These are phyloP conservation scores for Eutypa lata DNA, from an alignment of 2,329 filamentous ascomycete species.

Conservation along the genomic window DNA sequence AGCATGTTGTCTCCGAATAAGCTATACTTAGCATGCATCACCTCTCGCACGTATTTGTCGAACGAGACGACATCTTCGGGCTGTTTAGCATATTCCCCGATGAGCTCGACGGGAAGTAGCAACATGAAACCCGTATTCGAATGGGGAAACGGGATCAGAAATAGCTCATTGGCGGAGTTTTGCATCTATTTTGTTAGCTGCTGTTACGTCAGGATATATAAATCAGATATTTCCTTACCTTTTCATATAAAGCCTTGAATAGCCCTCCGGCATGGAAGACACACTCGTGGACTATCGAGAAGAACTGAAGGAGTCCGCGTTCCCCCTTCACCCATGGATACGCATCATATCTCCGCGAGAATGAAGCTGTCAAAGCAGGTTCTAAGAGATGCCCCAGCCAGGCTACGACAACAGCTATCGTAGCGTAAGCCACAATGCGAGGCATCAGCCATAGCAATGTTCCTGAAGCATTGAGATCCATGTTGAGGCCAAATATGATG, in stretches of 20 bases:
- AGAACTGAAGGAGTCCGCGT: background rate
- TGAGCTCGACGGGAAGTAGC: background rate
- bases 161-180: background rate
- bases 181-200: background rate
- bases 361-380: background rate
- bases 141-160: background rate
- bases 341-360: background rate
- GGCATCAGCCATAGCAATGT: background rate
- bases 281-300: background rate
- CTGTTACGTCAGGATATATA: background rate
- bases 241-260: background rate
- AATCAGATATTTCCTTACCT: background rate
- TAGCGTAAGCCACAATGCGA: background rate
- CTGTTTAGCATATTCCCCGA: background rate
- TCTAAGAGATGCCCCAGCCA: background rate
- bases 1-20: background rate
- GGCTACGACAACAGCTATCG: background rate
- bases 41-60: background rate
- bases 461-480: background rate
- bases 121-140: conserved; percentile 1
- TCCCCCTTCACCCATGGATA: background rate
- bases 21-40: background rate
- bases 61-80: background rate
- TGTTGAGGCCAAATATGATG: background rate
- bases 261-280: background rate